Evolutionary conservation across 2,329 filamentous ascomycete species (phyloP).

Genomic region (Pseudogymnoascus sp.): DNA sequence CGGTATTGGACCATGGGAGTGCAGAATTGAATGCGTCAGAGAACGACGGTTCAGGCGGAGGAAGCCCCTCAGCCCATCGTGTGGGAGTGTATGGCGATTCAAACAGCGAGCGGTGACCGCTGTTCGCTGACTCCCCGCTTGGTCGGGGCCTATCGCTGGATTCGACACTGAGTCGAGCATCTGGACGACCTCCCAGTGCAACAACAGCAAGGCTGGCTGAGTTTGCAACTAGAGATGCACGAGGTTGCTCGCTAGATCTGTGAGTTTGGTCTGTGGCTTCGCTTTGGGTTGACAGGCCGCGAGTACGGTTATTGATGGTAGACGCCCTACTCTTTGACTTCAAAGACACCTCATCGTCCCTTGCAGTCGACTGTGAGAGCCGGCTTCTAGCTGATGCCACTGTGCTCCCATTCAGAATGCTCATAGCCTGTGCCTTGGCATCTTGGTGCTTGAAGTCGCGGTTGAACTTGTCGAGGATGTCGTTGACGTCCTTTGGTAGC

Average conservation of each 20-base stretch:
- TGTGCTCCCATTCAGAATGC: slow-evolving; percentile 68
- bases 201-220: background rate
- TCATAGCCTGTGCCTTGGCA: slow-evolving; percentile 62
- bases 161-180: background rate
- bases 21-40: slow-evolving; percentile 83
- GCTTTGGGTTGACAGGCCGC: slow-evolving; percentile 55
- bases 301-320: slow-evolving; percentile 35
- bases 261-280: slow-evolving; percentile 44
- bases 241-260: background rate
- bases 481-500: slow-evolving; percentile 59
- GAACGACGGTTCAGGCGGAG: slow-evolving; percentile 44
- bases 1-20: slow-evolving; percentile 68
- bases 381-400: slow-evolving; percentile 15
- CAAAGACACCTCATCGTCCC: slow-evolving; percentile 32
- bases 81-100: background rate
- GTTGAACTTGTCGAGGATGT: slow-evolving; percentile 72
- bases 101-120: background rate
- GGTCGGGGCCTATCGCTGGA: slow-evolving; percentile 4
- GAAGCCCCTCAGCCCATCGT: slow-evolving; percentile 10
- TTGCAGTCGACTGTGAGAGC: slow-evolving; percentile 36
- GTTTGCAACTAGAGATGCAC: background rate
- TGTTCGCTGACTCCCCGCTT: slow-evolving; percentile 3
- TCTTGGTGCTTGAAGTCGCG: slow-evolving; percentile 73
- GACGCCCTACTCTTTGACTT: slow-evolving; percentile 25
- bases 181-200: background rate